These are phyloP conservation scores for Gossypium australe DNA, from an alignment of 345 rosid genomes.

Conservation along the genomic window DNA sequence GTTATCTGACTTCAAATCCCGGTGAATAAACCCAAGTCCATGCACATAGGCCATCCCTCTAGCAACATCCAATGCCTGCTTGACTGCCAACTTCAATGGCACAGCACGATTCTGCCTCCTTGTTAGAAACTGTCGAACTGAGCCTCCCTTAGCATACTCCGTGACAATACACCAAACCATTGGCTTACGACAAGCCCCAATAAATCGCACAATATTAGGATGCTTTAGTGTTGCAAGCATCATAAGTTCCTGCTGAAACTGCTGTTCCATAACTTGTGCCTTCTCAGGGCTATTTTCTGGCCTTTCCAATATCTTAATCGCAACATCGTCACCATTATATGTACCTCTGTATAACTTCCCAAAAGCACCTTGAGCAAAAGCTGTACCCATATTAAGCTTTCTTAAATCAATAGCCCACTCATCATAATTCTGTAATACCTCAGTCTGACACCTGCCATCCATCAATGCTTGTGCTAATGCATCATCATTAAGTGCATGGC, in stretches of 20 bases:
- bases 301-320: slow-evolving; percentile 54
- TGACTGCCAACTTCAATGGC: slow-evolving; percentile 45
- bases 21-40: slow-evolving; percentile 44
- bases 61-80: slow-evolving; percentile 50
- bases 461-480: slow-evolving; percentile 55
- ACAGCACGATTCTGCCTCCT: slow-evolving; percentile 36
- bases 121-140: slow-evolving; percentile 38
- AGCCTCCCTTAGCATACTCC: slow-evolving; percentile 46
- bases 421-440: slow-evolving; percentile 44
- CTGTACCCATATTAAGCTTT: slow-evolving; percentile 60
- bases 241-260: slow-evolving; percentile 51
- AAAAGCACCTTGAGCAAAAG: slow-evolving; percentile 75
- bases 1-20: slow-evolving; percentile 50
- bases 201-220: slow-evolving; percentile 47
- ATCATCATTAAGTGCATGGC: slow-evolving; percentile 50
- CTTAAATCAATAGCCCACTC: slow-evolving; percentile 65
- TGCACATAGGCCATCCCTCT: slow-evolving; percentile 50
- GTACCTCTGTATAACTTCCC: slow-evolving; percentile 61
- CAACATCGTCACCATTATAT: slow-evolving; percentile 53
- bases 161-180: slow-evolving; percentile 55
- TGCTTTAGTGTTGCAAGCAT: slow-evolving; percentile 56
- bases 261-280: slow-evolving; percentile 52
- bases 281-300: slow-evolving; percentile 39
- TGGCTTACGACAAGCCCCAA: slow-evolving; percentile 42
- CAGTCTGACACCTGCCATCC: slow-evolving; percentile 47